Evolutionary conservation across 2,329 filamentous ascomycete genomes (phyloP), one percentile per base, ranked within the genome.

Genomic region (Cryoendolithus antarcticus): DNA sequence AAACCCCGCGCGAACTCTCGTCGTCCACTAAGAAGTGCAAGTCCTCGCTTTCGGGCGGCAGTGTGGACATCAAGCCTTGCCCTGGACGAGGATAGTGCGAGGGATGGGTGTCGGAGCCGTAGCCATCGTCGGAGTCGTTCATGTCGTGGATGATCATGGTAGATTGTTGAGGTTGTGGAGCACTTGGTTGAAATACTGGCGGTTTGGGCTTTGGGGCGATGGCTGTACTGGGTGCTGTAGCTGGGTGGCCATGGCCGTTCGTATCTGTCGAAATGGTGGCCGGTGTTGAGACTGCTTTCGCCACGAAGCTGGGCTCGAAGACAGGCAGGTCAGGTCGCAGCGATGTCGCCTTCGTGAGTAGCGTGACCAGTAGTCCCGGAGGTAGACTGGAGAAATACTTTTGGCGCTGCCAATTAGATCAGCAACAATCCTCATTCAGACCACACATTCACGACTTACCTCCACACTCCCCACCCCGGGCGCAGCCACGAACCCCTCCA

Each of bases 311-410:
- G 30, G 60, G 58, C 11, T 64, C 56, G 47, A 83, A 86, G 37
- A 86, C 64, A 4, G 79, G 74, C 4, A 86, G 63, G 38, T 77
- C 70, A 2, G 81, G 78, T 44, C 82, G 69, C 2, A 74, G 58
- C 34, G 71, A 70, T 21, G 73, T 74, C 42, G 76, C 69, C 45
- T 72, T 70, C 42, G 83, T 65, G 29, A 86, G 64, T 21, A 86
- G 67, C 38, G 72, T 71, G 34, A 85, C 72, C 1, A 88, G 66
- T 30, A 77, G 67, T 7, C 67, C 60, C 46, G 75, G 72, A 2
- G 80, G 63, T 24, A 85, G 66, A 9, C 67, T 67, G 1, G 69
- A 69, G 38, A 86, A 66, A 54, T 83, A 84, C 27, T 42, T 40
- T 41, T 52, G 50, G 30, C 53, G 44, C 50, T 52, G 50, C 28